Evolutionary conservation across 495 filamentous ascomycete genomes (phyloP), one percentile per base, ranked within the genome.

Genomic region (Patellaria atrata): DNA sequence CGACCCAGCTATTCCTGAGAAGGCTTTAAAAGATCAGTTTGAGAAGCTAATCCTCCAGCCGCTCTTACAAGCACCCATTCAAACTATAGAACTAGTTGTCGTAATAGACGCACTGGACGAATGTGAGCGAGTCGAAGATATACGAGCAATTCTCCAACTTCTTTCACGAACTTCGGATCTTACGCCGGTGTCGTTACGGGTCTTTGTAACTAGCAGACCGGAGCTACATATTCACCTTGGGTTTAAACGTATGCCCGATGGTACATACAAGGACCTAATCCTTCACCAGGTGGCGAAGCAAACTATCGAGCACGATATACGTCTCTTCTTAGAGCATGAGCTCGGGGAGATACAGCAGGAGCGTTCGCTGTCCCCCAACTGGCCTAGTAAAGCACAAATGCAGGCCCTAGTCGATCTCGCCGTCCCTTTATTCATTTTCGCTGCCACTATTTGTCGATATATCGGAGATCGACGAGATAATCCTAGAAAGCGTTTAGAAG

Each of bases 121-220:
- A 27, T 57, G 54, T 32, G 54, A 52, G 12, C 29, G 37, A 21
- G 37, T 44, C n/a, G 22, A 45, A 11, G 38, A 56, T 31, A 35
- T 51, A 22, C 17, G 32, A 31, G 23, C 34, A 2, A 50, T 59
- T 30, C 28, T 56, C 23, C 41, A 44, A 30, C 35, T 56, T 17
- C 33, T 58, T 17, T 23, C 51, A 15, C 22, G 46, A 28, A 18
- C 43, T 22, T 34, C 41, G 32, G 31, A 19, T 11, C 32, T 51
- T 8, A 31, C 33, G 7, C 15, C 39, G n/a, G 31, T 50, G 16
- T 38, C 24, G 20, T 37, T 56, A 1, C 45, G 51, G 12, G 25
- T 58, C 22, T 43, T 60, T 29, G 29, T 60, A n/a, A 54, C 56
- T 16, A 60, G 56, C 49, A 50, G 46, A 41, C 54, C 52, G 34